Evolutionary conservation across 208 protist species (phyloP), one percentile per base, ranked within the genome.

Genomic region (Phytomonas francai): DNA sequence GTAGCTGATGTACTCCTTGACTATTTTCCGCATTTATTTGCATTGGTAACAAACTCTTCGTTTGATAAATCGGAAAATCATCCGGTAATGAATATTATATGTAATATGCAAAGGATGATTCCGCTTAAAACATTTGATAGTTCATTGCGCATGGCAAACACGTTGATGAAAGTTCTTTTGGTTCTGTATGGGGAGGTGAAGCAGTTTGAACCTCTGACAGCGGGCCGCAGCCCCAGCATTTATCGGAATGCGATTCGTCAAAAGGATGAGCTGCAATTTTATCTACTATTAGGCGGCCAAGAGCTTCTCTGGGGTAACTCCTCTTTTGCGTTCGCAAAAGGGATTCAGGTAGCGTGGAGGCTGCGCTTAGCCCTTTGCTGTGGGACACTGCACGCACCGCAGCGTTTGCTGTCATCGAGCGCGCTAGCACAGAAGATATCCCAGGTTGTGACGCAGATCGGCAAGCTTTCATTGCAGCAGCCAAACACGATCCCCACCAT

Each of bases 141-240:
- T 19, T 25, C 45, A 54, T 54, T 54, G 45, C 45, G 45, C 16
- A 54, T 54, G 45, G 45, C 45, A 54, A 54, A 54, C 45, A 54
- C 45, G 16, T 54, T 54, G 45, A 54, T 54, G 45, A 12, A 54
- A 54, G 45, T 22, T 19, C 45, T 54, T 54, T 6, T 54, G 11
- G 45, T 25, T 54, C 22, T 25, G 45, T 25, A 54, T 54, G 19
- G 25, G 6, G 25, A 54, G 25, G 25, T 54, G 6, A 54, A 54
- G 45, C 45, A 54, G 25, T 19, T 16, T 19, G 45, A 54, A 54
- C 19, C 45, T 25, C 45, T 25, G 45, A 54, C 45, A 7, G 16
- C 45, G 19, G 45, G 5, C 1, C 45, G 45, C 19, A 25, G 45
- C 19, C 0, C 19, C 5, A 54, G 45, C 16, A 25, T 54, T 54